Conservation (phyloP, 768 basidiomycete genomes). For the Exidia glandulosa region DNA sequence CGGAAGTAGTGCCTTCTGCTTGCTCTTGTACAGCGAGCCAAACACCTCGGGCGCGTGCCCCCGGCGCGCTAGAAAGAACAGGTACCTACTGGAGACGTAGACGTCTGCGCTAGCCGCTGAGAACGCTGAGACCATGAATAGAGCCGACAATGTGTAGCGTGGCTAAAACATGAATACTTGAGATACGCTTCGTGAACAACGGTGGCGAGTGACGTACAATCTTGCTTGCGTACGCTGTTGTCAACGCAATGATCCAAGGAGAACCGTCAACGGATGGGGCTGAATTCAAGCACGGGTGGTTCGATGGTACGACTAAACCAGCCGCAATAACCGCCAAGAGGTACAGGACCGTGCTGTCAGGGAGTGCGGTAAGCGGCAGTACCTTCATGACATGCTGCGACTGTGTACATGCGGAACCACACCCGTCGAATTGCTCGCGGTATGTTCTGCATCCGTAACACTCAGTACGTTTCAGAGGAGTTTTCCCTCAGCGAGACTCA, state of each 20-base stretch:
- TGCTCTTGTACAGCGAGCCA: background rate
- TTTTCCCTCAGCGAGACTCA: background rate
- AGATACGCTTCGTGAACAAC: background rate
- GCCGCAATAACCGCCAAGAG: background rate
- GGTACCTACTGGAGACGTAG: background rate
- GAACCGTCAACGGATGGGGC: background rate
- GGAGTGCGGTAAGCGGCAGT: no score
- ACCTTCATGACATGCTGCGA: no score
- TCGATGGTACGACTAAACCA: background rate
- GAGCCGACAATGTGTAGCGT: background rate
- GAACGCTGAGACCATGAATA: background rate
- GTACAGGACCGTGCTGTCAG: background rate
- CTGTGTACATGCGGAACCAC: conserved; percentile 1
- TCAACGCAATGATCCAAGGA: background rate
- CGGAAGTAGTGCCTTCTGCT: background rate
- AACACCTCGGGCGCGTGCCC: background rate
- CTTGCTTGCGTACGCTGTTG: background rate
- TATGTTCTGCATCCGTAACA: background rate
- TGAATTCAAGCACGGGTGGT: background rate
- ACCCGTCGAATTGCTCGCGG: background rate
- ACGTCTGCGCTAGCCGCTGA: background rate
- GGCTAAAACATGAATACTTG: background rate
- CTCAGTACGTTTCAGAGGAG: background rate
- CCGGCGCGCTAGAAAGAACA: background rate
- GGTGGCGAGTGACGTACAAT: background rate